Base-by-base conservation (phyloP, 495 filamentous ascomycete genomes). In the Annulohypoxylon maeteangense region DNA sequence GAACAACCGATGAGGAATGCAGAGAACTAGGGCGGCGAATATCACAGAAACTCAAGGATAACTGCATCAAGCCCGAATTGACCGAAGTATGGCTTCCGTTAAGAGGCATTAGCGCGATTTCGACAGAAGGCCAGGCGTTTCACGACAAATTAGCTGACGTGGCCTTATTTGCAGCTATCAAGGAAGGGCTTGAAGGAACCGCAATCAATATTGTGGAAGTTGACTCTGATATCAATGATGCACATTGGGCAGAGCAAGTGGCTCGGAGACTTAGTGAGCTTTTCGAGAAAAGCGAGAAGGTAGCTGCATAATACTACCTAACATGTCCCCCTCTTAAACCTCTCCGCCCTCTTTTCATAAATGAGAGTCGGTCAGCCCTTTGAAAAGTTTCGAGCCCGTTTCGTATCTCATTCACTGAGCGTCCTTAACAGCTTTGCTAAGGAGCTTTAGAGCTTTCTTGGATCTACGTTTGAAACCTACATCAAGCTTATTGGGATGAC, bases 41-140 rank as follows among this genome's bases (percentile, higher is more conserved):
- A 32, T 83, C 81, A 3, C 69, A 76, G 40, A 89, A 87, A 67
- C 61, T 92, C 51, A 79, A 71, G 67, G 71, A 69, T 0, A 76
- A 80, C 23, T 76, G 76, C 4, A 71, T 40, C 32, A 65, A 74
- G n/a, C 75, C 77, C 16, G 68, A 78, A 3, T 58, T 78, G 65
- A 83, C 88, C 0, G 78, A 85, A 55, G 81, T 92, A 0, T 81
- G 88, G 72, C 67, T 92, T 27, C 90, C 90, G 0, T 76, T 70
- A 18, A 85, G 84, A 7, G 89, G 81, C 0, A 60, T 81, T 31
- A 83, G 81, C 60, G 75, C 77, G 42, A 75, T 84, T 23, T 76
- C 78, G 0, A 68, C 72, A 1, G 25, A 73, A 10, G 81, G 81
- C 12, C 78, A 75, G 25, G 61, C 70, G 0, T 84, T 79, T 54